phyloP scores from a whole-genome alignment of 2,329 filamentous ascomycete genomes.

The Nothophaeocryptopus gaeumannii region DNA sequence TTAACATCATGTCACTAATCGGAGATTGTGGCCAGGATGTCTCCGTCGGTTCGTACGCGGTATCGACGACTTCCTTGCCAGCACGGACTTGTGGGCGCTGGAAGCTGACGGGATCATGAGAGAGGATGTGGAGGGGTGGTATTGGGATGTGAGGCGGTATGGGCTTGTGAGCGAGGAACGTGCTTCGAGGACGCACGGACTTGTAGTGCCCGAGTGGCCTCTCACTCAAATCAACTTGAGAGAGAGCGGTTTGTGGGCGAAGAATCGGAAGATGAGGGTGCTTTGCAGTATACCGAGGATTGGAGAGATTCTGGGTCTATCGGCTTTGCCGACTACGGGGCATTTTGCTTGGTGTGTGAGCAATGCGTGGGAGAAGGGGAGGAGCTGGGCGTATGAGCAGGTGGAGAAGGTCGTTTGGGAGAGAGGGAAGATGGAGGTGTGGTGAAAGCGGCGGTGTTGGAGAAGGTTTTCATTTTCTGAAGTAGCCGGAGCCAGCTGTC shows the following conservation, averaged over 20 bases:
- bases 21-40: too few species aligned
- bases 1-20: too few species aligned
- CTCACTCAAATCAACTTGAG: background rate
- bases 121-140: background rate
- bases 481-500: too few species aligned
- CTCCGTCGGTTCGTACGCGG: too few species aligned
- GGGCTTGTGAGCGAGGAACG: background rate
- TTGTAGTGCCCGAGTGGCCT: background rate
- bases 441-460: background rate
- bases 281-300: background rate
- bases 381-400: background rate
- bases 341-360: background rate
- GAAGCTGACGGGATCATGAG: too few species aligned
- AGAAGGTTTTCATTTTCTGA: background rate
- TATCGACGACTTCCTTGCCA: too few species aligned
- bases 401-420: background rate
- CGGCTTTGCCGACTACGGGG: background rate
- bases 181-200: background rate
- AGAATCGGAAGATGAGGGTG: background rate
- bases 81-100: too few species aligned
- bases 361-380: too few species aligned
- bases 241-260: too few species aligned
- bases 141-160: background rate
- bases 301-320: background rate
- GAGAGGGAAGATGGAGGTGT: background rate